Evolutionary conservation across 2,329 filamentous ascomycete species (phyloP), one percentile per base, ranked within the genome.

Genomic region (Neoscytalidium dimidiatum): DNA sequence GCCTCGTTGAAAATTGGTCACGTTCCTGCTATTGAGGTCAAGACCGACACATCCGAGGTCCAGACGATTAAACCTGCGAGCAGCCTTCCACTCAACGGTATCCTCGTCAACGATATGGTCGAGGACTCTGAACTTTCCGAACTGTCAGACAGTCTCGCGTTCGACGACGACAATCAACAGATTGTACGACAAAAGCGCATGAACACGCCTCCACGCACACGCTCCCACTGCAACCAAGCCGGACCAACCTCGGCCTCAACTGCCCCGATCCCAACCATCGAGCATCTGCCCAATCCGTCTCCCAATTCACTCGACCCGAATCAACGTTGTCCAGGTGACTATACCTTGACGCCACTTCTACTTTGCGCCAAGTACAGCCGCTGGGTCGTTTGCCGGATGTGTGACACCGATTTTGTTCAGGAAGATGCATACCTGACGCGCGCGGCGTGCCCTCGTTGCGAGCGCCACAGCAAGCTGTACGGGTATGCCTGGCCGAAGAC

Each of bases 401-500:
- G 95, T 79, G 86, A 87, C 57, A 85, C 85, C 0, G 87, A 89
- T 66, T 99, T 98, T 74, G 90, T 98, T 5, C 94, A 98, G 76
- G 85, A 88, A 44, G 91, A 98, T 68, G 92, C 92, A 0, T 97
- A 96, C 75, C 90, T 89, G 69, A 97, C 94, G 1, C 88, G 90
- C 61, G 88, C 90, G 56, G 90, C 92, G 17, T 99, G 95, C 75
- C 94, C 92, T 3, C 88, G 95, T 6, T 99, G 95, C 77, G 95
- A 99, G 79, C 87, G 95, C 0, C 95, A 99, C 74, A 96, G 92
- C 17, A 98, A 96, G 80, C 81, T 99, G 0, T 99, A 98, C 75
- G 96, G 96, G 0, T 97, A 91, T 73, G 84, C 90, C 65, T 99
- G 95, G 95, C 95, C 95, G 5, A 97, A 99, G 81, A 98, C 95